phyloP scores from a whole-genome alignment of 2,329 filamentous ascomycete species.

The Talaromyces sp. region DNA sequence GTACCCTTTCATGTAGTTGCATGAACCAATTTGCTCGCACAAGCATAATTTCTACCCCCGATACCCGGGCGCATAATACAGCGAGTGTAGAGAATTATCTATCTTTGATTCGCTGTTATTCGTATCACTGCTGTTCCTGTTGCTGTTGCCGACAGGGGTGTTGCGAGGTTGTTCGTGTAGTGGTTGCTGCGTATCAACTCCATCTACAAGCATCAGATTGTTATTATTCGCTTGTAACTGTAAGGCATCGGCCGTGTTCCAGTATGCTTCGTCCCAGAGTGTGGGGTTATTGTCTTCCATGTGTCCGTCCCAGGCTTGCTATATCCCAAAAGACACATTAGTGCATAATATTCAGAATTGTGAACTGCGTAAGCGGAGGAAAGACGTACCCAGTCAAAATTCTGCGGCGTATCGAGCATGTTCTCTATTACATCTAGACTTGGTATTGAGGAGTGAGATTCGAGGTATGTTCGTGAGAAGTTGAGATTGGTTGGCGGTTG shows the following conservation, averaged over 20 bases:
- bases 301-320: conserved; percentile 24
- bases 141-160: neutral
- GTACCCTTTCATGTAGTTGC: too few species aligned
- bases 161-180: neutral
- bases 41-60: neutral
- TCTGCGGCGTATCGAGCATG: conserved; percentile 30
- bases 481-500: neutral
- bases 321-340: too few species aligned
- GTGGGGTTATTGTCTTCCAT: conserved; percentile 17
- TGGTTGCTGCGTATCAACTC: neutral
- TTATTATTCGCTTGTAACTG: neutral
- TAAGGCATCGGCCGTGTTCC: neutral
- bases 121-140: neutral
- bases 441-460: conserved; percentile 8
- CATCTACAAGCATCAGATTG: neutral
- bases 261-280: conserved; percentile 5
- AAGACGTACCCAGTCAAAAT: conserved; percentile 31
- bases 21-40: too few species aligned
- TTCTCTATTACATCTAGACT: conserved; percentile 28
- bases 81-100: neutral
- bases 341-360: too few species aligned
- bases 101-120: neutral
- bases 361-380: neutral
- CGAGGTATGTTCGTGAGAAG: conserved; percentile 3
- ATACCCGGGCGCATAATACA: neutral